Conservation (phyloP, 129 eudicot species). For the Chrysanthemum lavandulifolium region DNA sequence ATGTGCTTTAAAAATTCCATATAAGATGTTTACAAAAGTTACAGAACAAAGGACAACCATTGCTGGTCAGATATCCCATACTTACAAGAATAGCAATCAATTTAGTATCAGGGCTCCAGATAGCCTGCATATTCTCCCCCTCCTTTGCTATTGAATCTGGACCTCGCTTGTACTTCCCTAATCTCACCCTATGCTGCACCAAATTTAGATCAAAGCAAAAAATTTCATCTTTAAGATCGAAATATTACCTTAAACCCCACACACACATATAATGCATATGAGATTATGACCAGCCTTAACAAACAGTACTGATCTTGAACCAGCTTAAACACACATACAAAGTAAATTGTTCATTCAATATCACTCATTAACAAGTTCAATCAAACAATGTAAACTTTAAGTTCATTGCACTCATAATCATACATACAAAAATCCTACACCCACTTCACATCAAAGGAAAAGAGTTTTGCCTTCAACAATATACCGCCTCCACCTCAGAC, state of each 20-base stretch:
- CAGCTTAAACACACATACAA: constrained; percentile 11
- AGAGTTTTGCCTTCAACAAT: constrained; percentile 1
- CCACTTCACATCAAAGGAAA: not conserved
- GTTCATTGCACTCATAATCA: constrained; percentile 4
- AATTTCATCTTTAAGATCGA: constrained; percentile 17
- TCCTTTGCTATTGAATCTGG: constrained; percentile 54
- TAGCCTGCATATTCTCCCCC: constrained; percentile 90
- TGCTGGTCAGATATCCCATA: constrained; percentile 19
- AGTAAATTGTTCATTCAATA: constrained; percentile 5
- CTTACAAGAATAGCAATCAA: constrained; percentile 88
- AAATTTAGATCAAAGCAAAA: constrained; percentile 19
- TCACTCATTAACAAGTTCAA: constrained; percentile 11
- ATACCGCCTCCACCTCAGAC: constrained; percentile 9
- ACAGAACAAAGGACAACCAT: too few relatives aligned
- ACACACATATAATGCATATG: constrained; percentile 18
- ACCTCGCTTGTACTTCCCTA: constrained; percentile 89
- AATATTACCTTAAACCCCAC: constrained; percentile 19
- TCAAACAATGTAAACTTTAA: not conserved
- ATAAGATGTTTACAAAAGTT: too few relatives aligned
- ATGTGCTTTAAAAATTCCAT: not conserved
- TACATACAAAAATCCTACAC: constrained; percentile 12
- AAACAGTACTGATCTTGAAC: constrained; percentile 11
- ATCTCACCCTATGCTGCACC: constrained; percentile 90
- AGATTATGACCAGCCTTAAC: constrained; percentile 5
- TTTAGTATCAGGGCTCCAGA: constrained; percentile 88